Evolutionary conservation across 2,329 filamentous ascomycete genomes (phyloP).

Genomic region (Phaeosphaeria sp.): DNA sequence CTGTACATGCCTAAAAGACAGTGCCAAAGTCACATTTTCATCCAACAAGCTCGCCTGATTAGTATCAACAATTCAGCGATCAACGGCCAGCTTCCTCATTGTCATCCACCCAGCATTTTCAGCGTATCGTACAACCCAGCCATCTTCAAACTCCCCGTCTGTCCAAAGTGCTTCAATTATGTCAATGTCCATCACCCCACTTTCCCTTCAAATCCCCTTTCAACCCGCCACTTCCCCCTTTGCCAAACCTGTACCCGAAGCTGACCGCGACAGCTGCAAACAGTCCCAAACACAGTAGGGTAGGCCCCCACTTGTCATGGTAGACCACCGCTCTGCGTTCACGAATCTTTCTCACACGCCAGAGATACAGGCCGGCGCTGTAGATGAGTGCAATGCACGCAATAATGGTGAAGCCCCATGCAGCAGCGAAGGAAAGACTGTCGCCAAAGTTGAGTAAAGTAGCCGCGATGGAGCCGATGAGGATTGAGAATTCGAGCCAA

Average conservation of each 20-base stretch:
- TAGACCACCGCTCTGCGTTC: slow-evolving; percentile 85
- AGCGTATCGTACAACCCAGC: too few relatives aligned
- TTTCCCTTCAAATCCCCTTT: slow-evolving; percentile 35
- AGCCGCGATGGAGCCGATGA: slow-evolving; percentile 68
- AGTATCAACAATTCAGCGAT: too few relatives aligned
- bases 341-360: slow-evolving; percentile 85
- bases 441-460: slow-evolving; percentile 52
- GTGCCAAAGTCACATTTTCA: too few relatives aligned
- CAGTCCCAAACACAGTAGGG: slow-evolving; percentile 73
- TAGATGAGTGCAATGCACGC: slow-evolving; percentile 82
- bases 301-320: slow-evolving; percentile 89
- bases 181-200: too few relatives aligned
- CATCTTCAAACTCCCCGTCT: too few relatives aligned
- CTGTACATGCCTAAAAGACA: too few relatives aligned
- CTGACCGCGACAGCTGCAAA: slow-evolving; percentile 78
- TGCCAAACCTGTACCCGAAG: slow-evolving; percentile 77
- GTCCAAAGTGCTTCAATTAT: too few relatives aligned
- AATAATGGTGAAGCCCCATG: slow-evolving; percentile 81
- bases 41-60: too few relatives aligned
- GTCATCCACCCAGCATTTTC: too few relatives aligned
- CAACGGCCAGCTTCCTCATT: too few relatives aligned
- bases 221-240: slow-evolving; percentile 57
- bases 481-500: slow-evolving; percentile 97
- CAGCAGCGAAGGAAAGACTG: slow-evolving; percentile 45
- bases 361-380: slow-evolving; percentile 82